Conservation (phyloP, 202 grass and related monocot species). For the Panicum virgatum region DNA sequence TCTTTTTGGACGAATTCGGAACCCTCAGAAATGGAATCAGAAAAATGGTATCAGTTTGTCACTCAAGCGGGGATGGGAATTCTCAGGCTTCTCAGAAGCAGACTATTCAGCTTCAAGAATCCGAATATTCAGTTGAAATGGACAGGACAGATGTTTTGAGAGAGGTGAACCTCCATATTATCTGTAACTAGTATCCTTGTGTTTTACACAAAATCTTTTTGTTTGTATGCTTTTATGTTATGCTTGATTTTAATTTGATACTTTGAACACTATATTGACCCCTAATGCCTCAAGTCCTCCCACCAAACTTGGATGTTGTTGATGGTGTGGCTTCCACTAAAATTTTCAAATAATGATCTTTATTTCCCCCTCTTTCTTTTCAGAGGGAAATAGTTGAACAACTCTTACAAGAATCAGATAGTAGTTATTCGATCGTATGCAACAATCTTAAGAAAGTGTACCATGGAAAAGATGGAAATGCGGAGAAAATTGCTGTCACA, state of each 20-base stretch:
- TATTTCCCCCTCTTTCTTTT: constrained; percentile 29
- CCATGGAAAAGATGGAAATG: constrained; percentile 61
- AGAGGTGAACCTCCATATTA: constrained; percentile 27
- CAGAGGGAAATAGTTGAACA: constrained; percentile 69
- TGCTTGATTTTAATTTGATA: neutral
- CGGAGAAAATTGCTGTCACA: constrained; percentile 56
- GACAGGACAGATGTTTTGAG: constrained; percentile 46
- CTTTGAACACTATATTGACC: neutral
- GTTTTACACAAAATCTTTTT: neutral
- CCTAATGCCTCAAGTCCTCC: neutral
- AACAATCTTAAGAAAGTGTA: constrained; percentile 79
- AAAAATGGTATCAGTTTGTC: constrained; percentile 22
- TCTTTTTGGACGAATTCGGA: constrained; percentile 49
- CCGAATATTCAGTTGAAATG: constrained; percentile 39
- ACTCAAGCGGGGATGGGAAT: neutral
- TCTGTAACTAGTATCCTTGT: neutral
- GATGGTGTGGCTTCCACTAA: neutral
- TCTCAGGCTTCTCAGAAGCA: constrained; percentile 30
- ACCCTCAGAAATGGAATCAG: constrained; percentile 39
- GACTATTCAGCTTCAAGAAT: constrained; percentile 42
- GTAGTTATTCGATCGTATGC: constrained; percentile 52
- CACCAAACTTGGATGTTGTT: neutral
- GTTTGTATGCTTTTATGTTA: neutral
- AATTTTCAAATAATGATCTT: neutral
- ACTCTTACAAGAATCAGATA: constrained; percentile 50